Evolutionary conservation across 1,284 basidiomycete genomes (phyloP).

Genomic region (Stereum hirsutum): DNA sequence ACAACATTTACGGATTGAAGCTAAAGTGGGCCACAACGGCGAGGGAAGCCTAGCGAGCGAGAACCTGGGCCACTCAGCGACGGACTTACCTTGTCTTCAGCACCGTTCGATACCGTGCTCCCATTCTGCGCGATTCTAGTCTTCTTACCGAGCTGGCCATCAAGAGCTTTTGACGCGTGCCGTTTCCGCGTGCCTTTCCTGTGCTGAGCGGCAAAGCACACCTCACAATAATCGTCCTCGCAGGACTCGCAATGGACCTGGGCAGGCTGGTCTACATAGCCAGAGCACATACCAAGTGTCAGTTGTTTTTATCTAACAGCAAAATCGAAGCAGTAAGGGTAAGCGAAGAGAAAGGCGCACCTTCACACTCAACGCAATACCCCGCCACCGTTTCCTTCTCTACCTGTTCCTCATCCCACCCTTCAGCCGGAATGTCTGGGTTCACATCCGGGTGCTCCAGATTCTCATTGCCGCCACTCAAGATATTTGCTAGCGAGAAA

Average conservation of each 20-base stretch:
- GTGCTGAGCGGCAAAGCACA: conserved; percentile 76
- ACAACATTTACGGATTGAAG: no score
- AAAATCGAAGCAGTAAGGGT: neutral
- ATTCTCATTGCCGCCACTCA: conserved; percentile 47
- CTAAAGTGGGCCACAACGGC: no score
- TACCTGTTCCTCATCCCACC: conserved; percentile 57
- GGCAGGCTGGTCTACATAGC: conserved; percentile 63
- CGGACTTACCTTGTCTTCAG: conserved; percentile 18
- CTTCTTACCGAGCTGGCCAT: conserved; percentile 15
- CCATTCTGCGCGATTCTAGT: conserved; percentile 17
- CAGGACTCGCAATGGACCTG: conserved; percentile 64
- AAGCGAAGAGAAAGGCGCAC: conserved; percentile 34
- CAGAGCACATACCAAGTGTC: neutral
- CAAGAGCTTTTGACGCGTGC: conserved; percentile 47
- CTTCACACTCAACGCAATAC: conserved; percentile 77
- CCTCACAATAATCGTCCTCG: conserved; percentile 66
- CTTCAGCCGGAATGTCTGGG: conserved; percentile 28
- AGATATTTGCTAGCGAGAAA: conserved; percentile 61
- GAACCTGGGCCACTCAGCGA: neutral
- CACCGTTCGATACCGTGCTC: conserved; percentile 7
- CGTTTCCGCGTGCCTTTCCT: conserved; percentile 66
- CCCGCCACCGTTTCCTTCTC: conserved; percentile 46
- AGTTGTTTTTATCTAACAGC: neutral
- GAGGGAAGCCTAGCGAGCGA: no score
- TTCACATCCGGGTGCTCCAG: conserved; percentile 42